A percentile compares a stretch with the other conserved stretches of the same genome.
These are phyloP conservation scores for Centrapalus pauciflorus DNA, from an alignment of 129 eudicot species.

Conservation along the genomic window DNA sequence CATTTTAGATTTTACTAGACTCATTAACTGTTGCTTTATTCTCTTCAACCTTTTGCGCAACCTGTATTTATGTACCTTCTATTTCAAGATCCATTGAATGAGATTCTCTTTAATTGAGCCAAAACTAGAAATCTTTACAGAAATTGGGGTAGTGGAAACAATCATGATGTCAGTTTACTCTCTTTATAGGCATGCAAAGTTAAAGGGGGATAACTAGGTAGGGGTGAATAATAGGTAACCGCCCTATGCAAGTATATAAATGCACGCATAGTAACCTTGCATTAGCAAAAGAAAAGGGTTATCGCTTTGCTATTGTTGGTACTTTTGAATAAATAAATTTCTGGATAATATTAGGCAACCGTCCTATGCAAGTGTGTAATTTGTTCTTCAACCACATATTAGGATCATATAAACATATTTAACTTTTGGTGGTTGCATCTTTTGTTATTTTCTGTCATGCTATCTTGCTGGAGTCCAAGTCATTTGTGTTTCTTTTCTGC, in stretches of 20 bases:
- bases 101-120: not conserved
- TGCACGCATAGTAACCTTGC: not conserved
- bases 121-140: not conserved
- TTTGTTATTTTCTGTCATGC: slow-evolving; percentile 10
- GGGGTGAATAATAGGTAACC: not conserved
- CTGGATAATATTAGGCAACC: not conserved
- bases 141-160: not conserved
- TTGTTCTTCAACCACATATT: not conserved
- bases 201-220: not conserved
- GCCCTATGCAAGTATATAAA: not conserved
- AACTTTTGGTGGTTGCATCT: not conserved
- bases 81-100: not conserved
- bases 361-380: not conserved
- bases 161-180: slow-evolving; percentile 6
- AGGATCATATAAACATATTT: not conserved
- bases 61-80: not conserved
- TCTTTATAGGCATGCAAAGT: slow-evolving; percentile 8
- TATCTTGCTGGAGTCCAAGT: slow-evolving; percentile 12
- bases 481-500: not conserved
- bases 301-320: not conserved
- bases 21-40: not conserved
- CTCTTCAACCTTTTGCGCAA: too few species aligned
- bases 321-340: not conserved
- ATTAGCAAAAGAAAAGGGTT: too few species aligned
- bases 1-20: not conserved